A percentile compares a stretch with the other conserved stretches of the same genome.
Conservation (phyloP, 192 early-diverging fungal species). For the Podila horticola region DNA sequence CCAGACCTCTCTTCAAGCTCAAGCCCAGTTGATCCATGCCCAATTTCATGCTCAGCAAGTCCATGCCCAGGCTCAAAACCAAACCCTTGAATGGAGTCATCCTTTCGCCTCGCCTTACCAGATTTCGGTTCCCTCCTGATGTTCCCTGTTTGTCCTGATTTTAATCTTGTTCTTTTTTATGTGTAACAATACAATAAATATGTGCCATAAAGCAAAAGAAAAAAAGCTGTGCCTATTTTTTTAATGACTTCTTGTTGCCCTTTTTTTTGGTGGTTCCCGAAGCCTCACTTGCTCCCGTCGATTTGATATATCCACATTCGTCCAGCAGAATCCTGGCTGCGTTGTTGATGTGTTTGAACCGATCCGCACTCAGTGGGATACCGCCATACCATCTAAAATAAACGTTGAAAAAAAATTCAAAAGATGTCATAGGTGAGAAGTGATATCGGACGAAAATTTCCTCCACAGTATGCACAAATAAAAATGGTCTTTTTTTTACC, state of each 20-base stretch:
- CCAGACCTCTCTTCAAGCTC: not conserved
- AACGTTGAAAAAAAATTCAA: slow-evolving; percentile 34
- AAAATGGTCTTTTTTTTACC: slow-evolving; percentile 8
- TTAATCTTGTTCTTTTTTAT: no score
- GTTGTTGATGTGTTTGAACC: slow-evolving; percentile 96
- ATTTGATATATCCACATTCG: slow-evolving; percentile 65
- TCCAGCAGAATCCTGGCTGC: slow-evolving; percentile 77
- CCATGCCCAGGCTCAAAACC: slow-evolving; percentile 2
- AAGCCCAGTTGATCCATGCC: not conserved
- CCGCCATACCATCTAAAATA: slow-evolving; percentile 85
- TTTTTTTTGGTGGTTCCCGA: slow-evolving; percentile 17
- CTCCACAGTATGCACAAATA: not conserved
- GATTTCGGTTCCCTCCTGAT: no score
- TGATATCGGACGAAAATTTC: not conserved
- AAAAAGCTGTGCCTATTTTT: slow-evolving; percentile 5
- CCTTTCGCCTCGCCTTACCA: no score
- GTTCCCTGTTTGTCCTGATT: no score
- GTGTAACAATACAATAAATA: no score
- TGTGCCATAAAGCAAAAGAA: no score
- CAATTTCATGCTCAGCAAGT: not conserved
- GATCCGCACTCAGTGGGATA: slow-evolving; percentile 80
- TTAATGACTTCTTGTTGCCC: slow-evolving; percentile 11
- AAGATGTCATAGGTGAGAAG: not conserved
- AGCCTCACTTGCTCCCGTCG: not conserved
- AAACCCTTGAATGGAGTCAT: no score